Conservation (phyloP, 371 early-diverging fungal genomes). For the Capillidium heterosporum region DNA sequence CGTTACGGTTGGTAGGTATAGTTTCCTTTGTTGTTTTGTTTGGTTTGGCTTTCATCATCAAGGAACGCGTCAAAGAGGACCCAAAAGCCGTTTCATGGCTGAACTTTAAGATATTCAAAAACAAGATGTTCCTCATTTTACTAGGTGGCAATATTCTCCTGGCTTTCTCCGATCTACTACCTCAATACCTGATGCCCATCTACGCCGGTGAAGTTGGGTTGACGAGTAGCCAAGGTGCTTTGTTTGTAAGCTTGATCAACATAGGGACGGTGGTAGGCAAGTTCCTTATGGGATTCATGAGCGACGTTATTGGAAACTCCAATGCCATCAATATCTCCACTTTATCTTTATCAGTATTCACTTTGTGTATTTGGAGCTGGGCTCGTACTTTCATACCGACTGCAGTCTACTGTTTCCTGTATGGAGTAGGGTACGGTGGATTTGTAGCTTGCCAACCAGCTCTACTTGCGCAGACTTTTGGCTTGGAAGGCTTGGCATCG, state of each 20-base stretch:
- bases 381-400: constrained; percentile 20
- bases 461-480: constrained; percentile 18
- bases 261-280: constrained; percentile 47
- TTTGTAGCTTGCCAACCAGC: constrained; percentile 24
- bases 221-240: constrained; percentile 24
- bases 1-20: background rate
- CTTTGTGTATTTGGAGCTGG: constrained; percentile 42
- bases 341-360: constrained; percentile 19
- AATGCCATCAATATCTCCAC: constrained; percentile 26
- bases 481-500: constrained; percentile 2
- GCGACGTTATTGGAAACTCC: constrained; percentile 40
- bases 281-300: constrained; percentile 32
- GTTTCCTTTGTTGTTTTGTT: no score
- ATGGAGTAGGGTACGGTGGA: constrained; percentile 30
- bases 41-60: no score
- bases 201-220: background rate
- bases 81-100: background rate
- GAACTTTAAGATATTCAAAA: background rate
- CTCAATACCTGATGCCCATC: background rate
- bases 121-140: background rate
- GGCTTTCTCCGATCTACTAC: constrained; percentile 9
- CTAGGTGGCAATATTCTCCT: constrained; percentile 6
- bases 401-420: constrained; percentile 26
- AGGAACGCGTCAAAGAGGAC: no score
- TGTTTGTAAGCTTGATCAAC: constrained; percentile 26